Evolutionary conservation across 257 asterid genomes (phyloP).

Genomic region (Catharanthus roseus): DNA sequence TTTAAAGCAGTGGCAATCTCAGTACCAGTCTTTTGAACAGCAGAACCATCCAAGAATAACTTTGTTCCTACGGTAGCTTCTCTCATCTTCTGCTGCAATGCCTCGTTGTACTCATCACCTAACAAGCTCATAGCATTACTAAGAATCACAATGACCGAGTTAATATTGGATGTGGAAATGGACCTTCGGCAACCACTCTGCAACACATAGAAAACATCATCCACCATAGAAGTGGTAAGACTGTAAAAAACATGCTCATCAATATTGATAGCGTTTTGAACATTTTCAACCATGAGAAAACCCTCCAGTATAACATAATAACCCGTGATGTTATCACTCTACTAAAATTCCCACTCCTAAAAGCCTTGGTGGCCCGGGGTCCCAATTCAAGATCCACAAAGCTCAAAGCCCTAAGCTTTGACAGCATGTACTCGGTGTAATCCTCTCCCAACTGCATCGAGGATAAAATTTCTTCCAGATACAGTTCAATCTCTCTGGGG

Average conservation of each 20-base stretch:
- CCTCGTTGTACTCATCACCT: constrained; percentile 82
- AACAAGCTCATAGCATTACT: constrained; percentile 80
- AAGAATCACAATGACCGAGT: constrained; percentile 80
- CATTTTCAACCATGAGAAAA: constrained; percentile 96
- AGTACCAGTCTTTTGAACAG: constrained; percentile 78
- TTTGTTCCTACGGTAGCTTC: constrained; percentile 86
- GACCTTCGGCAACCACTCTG: constrained; percentile 95
- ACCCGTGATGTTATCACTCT: constrained; percentile 72
- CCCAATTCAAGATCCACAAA: constrained; percentile 79
- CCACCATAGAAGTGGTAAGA: constrained; percentile 96
- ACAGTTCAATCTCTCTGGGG: constrained; percentile 87
- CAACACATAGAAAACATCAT: constrained; percentile 88
- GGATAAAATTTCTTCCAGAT: constrained; percentile 82
- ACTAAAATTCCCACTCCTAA: constrained; percentile 88
- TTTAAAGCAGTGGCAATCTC: constrained; percentile 87
- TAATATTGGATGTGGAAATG: constrained; percentile 73
- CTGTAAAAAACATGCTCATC: constrained; percentile 87
- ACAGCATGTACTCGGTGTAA: constrained; percentile 83
- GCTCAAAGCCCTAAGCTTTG: constrained; percentile 67
- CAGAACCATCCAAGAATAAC: constrained; percentile 83
- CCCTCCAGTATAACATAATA: constrained; percentile 93
- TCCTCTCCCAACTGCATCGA: constrained; percentile 84
- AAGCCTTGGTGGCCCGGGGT: constrained; percentile 87
- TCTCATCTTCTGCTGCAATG: constrained; percentile 83
- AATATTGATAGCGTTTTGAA: constrained; percentile 83